Percentiles rank a stretch among this genome's conserved stretches.
Conservation (phyloP, 2,329 filamentous ascomycete species). For the Colletotrichum caudatum region DNA sequence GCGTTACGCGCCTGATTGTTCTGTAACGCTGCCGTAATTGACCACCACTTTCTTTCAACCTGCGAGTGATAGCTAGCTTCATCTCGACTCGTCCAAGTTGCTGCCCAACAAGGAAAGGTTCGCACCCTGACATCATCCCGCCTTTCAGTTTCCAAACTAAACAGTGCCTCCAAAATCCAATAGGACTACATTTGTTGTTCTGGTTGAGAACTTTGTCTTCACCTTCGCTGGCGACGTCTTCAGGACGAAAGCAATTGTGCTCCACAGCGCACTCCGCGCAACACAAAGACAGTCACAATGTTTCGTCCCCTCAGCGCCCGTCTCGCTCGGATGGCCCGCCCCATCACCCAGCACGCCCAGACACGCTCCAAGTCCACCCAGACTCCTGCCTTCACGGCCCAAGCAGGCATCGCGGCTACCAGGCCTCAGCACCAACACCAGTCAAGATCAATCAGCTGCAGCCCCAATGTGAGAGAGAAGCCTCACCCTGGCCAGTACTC, state of each 20-base stretch:
- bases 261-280: background rate
- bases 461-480: conserved; percentile 53
- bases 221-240: background rate
- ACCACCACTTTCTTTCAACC: conserved; percentile 2
- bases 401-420: conserved; percentile 39
- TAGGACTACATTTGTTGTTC: background rate
- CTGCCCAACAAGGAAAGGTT: conserved; percentile 19
- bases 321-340: conserved; percentile 35
- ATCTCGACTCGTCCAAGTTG: conserved; percentile 1
- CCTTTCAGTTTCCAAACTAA: conserved; percentile 1
- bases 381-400: conserved; percentile 43
- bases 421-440: conserved; percentile 39
- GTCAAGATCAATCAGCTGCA: conserved; percentile 48
- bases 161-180: conserved; percentile 4
- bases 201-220: background rate
- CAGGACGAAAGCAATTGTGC: background rate
- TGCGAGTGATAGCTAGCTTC: conserved; percentile 17
- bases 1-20: conserved; percentile 10
- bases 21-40: conserved; percentile 4
- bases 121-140: conserved; percentile 31
- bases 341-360: conserved; percentile 28
- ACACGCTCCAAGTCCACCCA: conserved; percentile 26
- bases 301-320: conserved; percentile 41
- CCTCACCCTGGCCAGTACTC: conserved; percentile 72
- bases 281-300: conserved; percentile 24